Conservation (phyloP, 148 eudicot species). For the Rhododendron simsii region DNA sequence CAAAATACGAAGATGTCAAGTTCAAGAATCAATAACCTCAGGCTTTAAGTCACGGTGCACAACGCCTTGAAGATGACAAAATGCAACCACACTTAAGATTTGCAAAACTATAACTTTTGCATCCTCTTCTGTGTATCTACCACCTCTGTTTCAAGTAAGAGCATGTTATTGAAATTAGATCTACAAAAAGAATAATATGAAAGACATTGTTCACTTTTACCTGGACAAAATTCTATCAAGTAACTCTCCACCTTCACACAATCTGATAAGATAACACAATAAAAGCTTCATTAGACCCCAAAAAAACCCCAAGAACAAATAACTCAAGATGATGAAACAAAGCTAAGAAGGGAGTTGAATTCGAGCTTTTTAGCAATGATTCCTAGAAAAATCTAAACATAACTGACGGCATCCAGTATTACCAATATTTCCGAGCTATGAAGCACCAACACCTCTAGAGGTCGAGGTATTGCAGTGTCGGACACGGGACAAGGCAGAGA, state of each 20-base stretch:
- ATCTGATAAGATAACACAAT: constrained; percentile 33
- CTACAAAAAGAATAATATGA: background rate
- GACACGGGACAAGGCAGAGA: no score
- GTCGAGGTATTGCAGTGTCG: no score
- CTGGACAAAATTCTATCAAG: constrained; percentile 63
- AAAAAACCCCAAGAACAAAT: background rate
- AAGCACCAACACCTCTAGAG: no score
- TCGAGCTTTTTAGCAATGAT: background rate
- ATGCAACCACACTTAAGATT: constrained; percentile 57
- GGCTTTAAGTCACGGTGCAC: constrained; percentile 78
- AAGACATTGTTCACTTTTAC: constrained; percentile 22
- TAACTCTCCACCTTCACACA: constrained; percentile 73
- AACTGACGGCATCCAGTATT: background rate
- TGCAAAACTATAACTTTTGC: constrained; percentile 55
- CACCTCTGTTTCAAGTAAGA: constrained; percentile 43
- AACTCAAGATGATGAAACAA: background rate
- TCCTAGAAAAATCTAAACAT: background rate
- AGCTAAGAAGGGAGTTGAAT: background rate
- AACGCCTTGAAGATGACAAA: constrained; percentile 79
- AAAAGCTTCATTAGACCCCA: background rate
- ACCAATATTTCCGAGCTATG: background rate
- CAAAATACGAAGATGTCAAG: background rate
- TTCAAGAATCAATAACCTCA: constrained; percentile 42
- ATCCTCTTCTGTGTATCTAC: constrained; percentile 59
- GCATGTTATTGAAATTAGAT: constrained; percentile 1